Evolutionary conservation across 2,329 filamentous ascomycete genomes (phyloP), one percentile per base, ranked within the genome.

Genomic region (Pseudocercospora macadamiae): DNA sequence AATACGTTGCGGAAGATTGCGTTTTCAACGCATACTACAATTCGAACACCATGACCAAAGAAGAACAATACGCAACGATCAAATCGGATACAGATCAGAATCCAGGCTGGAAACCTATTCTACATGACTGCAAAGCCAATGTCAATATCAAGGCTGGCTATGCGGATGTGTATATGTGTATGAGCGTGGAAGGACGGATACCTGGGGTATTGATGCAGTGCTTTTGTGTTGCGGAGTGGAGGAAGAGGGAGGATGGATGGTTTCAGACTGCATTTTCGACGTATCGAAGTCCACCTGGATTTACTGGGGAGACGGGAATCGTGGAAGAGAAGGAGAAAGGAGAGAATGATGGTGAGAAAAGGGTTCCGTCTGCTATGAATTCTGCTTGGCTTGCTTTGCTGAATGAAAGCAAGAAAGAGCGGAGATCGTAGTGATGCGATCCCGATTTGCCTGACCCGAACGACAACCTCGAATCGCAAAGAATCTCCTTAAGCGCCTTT

Each of bases 71-170:
- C 18, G n/a, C 37, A 16, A 9, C 10, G n/a, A 42, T 42, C 37
- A 42, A 42, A 3, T 18, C 37, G 4, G n/a, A 42, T 7, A 21
- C 37, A 2, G n/a, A 21, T 9, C 10, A 21, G 10, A 10, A 19
- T 6, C 37, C 37, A 18, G 37, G 37, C 10, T 42, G 37, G 37
- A 42, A 21, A 19, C n/a, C 37, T 4, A 4, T 21, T 2, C 9
- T 42, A 21, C 37, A 42, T 19, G 37, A 42, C 9, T 42, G 42
- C 21, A 49, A 55, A 49, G 42, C 37, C 6, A 48, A 55, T 16
- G 44, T 55, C 4, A 55, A 55, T n/a, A 5, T 55, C 23, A 55
- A 48, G 18, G 53, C 53, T 4, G 53, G 53, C 3, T 55, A 55
- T 21, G 53, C 53, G 28, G 53, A 55, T 39, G 53, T 55, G 5